Conservation (phyloP, 345 rosid genomes). For the Turnera subulata region DNA sequence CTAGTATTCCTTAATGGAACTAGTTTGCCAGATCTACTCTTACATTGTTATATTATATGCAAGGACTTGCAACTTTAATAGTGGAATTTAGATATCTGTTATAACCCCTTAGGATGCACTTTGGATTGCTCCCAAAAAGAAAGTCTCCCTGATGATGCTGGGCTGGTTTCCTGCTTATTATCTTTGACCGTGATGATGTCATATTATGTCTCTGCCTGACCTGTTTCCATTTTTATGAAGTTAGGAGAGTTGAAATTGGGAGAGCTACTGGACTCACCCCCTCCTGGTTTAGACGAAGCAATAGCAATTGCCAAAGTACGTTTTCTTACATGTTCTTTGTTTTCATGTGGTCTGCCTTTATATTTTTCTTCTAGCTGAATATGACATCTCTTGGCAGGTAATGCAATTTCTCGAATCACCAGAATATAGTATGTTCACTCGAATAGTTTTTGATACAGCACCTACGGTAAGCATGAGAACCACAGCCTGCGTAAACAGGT, state of each 20-base stretch:
- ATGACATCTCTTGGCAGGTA: constrained; percentile 47
- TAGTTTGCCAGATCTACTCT: too few relatives aligned
- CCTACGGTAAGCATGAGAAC: constrained; percentile 67
- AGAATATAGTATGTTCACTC: constrained; percentile 84
- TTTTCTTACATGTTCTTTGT: constrained; percentile 12
- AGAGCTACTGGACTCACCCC: constrained; percentile 94
- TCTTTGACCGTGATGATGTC: too few relatives aligned
- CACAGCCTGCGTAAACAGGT: constrained; percentile 1
- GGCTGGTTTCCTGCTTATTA: constrained; percentile 5
- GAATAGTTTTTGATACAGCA: constrained; percentile 95
- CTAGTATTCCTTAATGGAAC: background rate
- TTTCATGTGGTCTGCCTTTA: constrained; percentile 6
- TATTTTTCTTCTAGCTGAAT: constrained; percentile 23
- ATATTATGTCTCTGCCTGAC: background rate
- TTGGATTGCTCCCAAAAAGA: background rate
- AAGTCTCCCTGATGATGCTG: background rate
- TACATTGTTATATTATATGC: background rate
- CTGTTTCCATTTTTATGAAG: constrained; percentile 34
- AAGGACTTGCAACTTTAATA: background rate
- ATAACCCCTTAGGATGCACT: background rate
- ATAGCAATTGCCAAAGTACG: constrained; percentile 90
- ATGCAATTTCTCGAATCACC: constrained; percentile 93
- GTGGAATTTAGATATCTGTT: background rate
- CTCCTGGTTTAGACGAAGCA: constrained; percentile 99
- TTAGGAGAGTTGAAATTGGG: constrained; percentile 90